Evolutionary conservation across 495 filamentous ascomycete genomes (phyloP), one percentile per base, ranked within the genome.

Genomic region (Xylaria sp.): DNA sequence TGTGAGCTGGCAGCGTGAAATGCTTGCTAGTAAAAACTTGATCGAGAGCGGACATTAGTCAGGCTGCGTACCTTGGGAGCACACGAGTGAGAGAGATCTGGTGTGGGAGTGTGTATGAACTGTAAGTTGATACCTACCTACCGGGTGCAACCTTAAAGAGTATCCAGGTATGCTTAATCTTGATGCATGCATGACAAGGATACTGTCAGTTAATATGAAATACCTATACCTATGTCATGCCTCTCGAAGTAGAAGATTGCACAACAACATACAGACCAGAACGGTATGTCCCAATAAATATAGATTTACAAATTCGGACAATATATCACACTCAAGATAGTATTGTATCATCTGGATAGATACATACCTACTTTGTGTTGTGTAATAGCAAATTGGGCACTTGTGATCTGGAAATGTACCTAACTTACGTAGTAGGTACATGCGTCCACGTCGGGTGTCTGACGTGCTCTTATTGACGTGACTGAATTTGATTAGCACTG

Each of bases 401-500:
- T 35, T 0, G 24, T 26, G 6, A 37, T 33, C 2, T 17, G 31
- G n/a, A n/a, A 61, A n/a, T n/a, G n/a, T n/a, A n/a, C n/a, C n/a
- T n/a, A n/a, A n/a, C n/a, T n/a, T n/a, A n/a, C n/a, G n/a, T n/a
- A n/a, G 35, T 37, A 61, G n/a, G 14, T 44, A 17, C 52, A 31
- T 55, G 24, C 50, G 3, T 29, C 21, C 50, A 26, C 50, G 12
- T 29, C 24, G 24, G 50, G 52, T 21, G 12, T 46, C 61, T 63
- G 61, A 63, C 41, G 41, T 63, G 61, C 17, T 44, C 37, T 26
- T 29, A 14, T 37, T 5, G 17, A 59, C 31, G 57, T 59, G n/a
- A n/a, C n/a, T n/a, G n/a, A n/a, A 59, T 35, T 59, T 59, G 19
- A 59, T 37, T 37, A 59, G 61, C 61, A 63, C 35, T 35, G 29